phyloP scores from a whole-genome alignment of 306 rosid genomes.

The Lotus japonicus region DNA sequence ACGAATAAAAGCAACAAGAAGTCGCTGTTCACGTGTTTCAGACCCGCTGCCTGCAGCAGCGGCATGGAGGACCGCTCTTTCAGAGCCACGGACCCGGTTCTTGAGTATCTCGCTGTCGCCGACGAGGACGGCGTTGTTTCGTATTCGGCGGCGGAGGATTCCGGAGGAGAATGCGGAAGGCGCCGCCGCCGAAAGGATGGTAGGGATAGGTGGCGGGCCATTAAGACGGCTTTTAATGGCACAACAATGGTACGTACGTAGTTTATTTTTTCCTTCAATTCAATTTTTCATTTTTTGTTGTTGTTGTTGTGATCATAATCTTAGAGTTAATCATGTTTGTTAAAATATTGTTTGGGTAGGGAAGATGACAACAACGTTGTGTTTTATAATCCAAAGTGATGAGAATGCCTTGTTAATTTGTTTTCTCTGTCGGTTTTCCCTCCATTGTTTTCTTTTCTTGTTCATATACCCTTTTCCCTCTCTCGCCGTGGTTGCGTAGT shows the following conservation, averaged over 20 bases:
- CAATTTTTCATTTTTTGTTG: not conserved
- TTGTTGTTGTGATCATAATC: not conserved
- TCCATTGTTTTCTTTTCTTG: no score
- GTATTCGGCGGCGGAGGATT: not conserved
- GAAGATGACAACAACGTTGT: not conserved
- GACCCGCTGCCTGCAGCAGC: not conserved
- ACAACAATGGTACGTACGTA: slow-evolving; percentile 23
- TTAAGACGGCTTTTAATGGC: not conserved
- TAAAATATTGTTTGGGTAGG: no score
- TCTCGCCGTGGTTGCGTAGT: no score
- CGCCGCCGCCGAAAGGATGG: not conserved
- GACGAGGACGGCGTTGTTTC: not conserved
- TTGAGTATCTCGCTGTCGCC: not conserved
- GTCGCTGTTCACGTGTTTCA: not conserved
- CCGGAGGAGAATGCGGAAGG: not conserved
- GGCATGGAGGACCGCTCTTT: not conserved
- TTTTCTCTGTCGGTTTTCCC: not conserved
- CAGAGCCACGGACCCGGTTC: not conserved
- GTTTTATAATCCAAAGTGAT: no score
- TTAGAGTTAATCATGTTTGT: not conserved
- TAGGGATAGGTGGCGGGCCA: not conserved
- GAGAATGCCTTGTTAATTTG: no score
- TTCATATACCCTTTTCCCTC: no score
- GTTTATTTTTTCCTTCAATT: not conserved
- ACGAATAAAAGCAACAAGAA: slow-evolving; percentile 3